Percentiles rank a stretch among this genome's conserved stretches.
Evolutionary conservation across 2,329 filamentous ascomycete genomes (phyloP).

Genomic region (Ophiostoma ips): DNA sequence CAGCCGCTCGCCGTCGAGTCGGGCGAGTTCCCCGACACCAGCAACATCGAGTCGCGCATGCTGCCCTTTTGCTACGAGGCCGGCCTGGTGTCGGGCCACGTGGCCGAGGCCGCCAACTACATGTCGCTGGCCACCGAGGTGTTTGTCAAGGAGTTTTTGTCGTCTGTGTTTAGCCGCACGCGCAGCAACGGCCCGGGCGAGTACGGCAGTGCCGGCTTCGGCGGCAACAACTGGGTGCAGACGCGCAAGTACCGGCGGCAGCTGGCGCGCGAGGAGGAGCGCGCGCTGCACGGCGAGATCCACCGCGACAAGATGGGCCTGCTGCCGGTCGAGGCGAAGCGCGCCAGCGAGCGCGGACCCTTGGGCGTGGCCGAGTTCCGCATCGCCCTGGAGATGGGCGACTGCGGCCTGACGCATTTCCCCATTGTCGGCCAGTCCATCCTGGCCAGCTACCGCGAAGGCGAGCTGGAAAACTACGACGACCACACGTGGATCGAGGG

Average conservation of each 20-base stretch:
- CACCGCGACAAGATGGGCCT: slow-evolving; percentile 62
- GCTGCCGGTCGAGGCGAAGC: slow-evolving; percentile 68
- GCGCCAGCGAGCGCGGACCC: slow-evolving; percentile 55
- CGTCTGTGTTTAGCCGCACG: slow-evolving; percentile 49
- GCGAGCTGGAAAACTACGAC: slow-evolving; percentile 55
- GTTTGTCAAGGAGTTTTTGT: slow-evolving; percentile 52
- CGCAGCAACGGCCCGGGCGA: slow-evolving; percentile 51
- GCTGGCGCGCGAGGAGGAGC: slow-evolving; percentile 61
- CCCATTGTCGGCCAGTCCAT: slow-evolving; percentile 61
- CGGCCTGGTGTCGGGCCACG: slow-evolving; percentile 45
- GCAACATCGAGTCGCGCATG: slow-evolving; percentile 50
- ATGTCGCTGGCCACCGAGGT: slow-evolving; percentile 53
- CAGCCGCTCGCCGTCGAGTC: slow-evolving; percentile 53
- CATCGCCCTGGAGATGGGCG: slow-evolving; percentile 60
- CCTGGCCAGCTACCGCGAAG: slow-evolving; percentile 57
- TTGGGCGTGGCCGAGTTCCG: slow-evolving; percentile 67
- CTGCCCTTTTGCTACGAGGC: slow-evolving; percentile 55
- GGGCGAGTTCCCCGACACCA: slow-evolving; percentile 54
- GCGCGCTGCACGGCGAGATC: slow-evolving; percentile 58
- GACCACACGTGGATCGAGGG: slow-evolving; percentile 42
- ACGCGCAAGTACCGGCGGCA: slow-evolving; percentile 66
- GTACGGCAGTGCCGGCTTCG: slow-evolving; percentile 46
- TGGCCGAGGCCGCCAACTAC: slow-evolving; percentile 45
- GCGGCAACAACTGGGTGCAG: slow-evolving; percentile 58
- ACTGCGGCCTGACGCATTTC: slow-evolving; percentile 63